Evolutionary conservation across 805 yeast species (phyloP).

Genomic region (Lachancea cidri): DNA sequence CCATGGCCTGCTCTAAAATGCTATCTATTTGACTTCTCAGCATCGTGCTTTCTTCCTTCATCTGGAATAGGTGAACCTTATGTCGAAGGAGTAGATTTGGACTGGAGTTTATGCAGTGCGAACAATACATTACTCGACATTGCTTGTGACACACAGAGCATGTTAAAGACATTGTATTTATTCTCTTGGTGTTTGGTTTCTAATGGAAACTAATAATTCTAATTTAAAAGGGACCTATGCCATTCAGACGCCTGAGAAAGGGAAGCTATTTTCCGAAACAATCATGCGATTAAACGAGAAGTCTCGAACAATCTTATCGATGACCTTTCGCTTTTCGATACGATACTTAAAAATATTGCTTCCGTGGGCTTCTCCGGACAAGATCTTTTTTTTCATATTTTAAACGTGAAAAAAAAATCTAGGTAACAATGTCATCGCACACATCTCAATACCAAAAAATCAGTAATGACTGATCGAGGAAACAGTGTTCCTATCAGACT

Average conservation of each 20-base stretch:
- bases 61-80: slow-evolving; percentile 14
- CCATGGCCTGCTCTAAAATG: slow-evolving; percentile 17
- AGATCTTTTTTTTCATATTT: background rate
- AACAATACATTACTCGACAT: slow-evolving; percentile 19
- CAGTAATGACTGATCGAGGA: slow-evolving; percentile 6
- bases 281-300: background rate
- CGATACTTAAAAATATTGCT: background rate
- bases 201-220: background rate
- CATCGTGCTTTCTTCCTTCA: slow-evolving; percentile 12
- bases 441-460: background rate
- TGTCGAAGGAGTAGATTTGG: slow-evolving; percentile 20
- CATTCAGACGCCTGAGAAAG: too few species aligned
- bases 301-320: background rate
- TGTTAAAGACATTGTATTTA: slow-evolving; percentile 4
- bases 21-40: slow-evolving; percentile 17
- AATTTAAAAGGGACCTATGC: background rate
- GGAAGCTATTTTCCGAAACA: too few species aligned
- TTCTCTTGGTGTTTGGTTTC: background rate
- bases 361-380: background rate
- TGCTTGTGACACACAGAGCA: slow-evolving; percentile 21
- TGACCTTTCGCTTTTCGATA: background rate
- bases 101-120: slow-evolving; percentile 26
- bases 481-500: slow-evolving; percentile 46
- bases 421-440: background rate
- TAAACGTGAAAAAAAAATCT: background rate